Evolutionary conservation across 2,329 filamentous ascomycete genomes (phyloP).

Genomic region (Phyllosticta paracitricarpa): DNA sequence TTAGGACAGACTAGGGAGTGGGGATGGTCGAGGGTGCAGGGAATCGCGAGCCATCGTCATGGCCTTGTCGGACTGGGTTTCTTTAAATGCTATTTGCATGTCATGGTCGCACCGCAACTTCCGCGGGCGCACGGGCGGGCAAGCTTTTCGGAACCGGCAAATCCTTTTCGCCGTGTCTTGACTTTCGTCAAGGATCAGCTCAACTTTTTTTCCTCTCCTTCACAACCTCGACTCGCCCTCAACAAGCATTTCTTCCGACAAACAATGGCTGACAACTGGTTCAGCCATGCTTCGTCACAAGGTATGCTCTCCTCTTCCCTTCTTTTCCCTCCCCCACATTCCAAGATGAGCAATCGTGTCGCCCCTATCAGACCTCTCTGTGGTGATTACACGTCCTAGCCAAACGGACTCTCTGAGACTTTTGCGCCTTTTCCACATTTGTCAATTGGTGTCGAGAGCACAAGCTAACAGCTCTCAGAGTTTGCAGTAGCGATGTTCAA

Average conservation of each 20-base stretch:
- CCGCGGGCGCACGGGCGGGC: not conserved
- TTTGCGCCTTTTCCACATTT: not conserved
- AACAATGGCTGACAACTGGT: not conserved
- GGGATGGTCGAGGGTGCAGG: not conserved
- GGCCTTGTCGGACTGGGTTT: conserved; percentile 4
- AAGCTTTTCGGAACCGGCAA: not conserved
- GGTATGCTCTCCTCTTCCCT: not conserved
- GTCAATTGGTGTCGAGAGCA: not conserved
- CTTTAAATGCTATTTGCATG: conserved; percentile 8
- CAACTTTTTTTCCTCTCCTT: not conserved
- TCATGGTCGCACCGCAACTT: not conserved
- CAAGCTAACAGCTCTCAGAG: not conserved
- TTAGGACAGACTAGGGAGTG: not conserved
- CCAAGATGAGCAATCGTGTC: conserved; percentile 22
- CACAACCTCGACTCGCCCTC: not conserved
- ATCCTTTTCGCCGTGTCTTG: not conserved
- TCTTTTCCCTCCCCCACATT: conserved; percentile 11
- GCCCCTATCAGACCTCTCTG: conserved; percentile 18
- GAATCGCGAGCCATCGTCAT: conserved; percentile 1
- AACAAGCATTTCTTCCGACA: not conserved
- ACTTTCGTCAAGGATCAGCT: not conserved
- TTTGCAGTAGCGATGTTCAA: not conserved
- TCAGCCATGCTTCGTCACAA: not conserved
- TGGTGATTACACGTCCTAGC: conserved; percentile 17
- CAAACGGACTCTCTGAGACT: conserved; percentile 16